Percentiles rank a stretch among this genome's conserved stretches.
Evolutionary conservation across 306 rosid genomes (phyloP).

Genomic region (Aeschynomene evenia): DNA sequence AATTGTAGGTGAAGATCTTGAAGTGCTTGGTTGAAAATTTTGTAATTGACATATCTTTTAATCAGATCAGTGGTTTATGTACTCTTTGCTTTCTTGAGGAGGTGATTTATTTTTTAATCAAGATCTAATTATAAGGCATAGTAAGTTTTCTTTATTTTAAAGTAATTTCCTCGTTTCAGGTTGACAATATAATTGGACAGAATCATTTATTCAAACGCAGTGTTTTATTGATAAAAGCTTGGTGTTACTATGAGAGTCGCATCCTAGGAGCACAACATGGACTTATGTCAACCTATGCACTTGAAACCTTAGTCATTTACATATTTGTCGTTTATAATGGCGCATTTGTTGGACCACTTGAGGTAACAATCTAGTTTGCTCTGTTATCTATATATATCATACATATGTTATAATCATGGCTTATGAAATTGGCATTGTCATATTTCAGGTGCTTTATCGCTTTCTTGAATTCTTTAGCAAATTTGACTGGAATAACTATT

Average conservation of each 20-base stretch:
- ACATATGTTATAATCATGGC: constrained; percentile 9
- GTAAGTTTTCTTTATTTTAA: neutral
- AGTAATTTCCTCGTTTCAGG: constrained; percentile 50
- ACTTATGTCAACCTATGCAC: constrained; percentile 77
- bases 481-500: constrained; percentile 88
- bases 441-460: constrained; percentile 66
- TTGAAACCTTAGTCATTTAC: constrained; percentile 82
- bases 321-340: constrained; percentile 63
- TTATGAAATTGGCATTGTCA: neutral
- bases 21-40: constrained; percentile 76
- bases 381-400: neutral
- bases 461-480: constrained; percentile 80
- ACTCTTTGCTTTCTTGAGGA: constrained; percentile 87
- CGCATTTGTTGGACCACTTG: constrained; percentile 78
- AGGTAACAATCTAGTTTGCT: constrained; percentile 50
- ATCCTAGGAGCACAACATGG: constrained; percentile 85
- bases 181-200: constrained; percentile 51
- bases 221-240: constrained; percentile 82
- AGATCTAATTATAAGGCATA: neutral
- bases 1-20: constrained; percentile 69
- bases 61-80: constrained; percentile 75
- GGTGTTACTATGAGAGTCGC: constrained; percentile 90
- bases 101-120: constrained; percentile 38
- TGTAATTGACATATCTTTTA: constrained; percentile 85
- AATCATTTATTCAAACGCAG: constrained; percentile 80